These are phyloP conservation scores for Oryza australiensis DNA, from an alignment of 176 grass and related monocot species.

Conservation along the genomic window DNA sequence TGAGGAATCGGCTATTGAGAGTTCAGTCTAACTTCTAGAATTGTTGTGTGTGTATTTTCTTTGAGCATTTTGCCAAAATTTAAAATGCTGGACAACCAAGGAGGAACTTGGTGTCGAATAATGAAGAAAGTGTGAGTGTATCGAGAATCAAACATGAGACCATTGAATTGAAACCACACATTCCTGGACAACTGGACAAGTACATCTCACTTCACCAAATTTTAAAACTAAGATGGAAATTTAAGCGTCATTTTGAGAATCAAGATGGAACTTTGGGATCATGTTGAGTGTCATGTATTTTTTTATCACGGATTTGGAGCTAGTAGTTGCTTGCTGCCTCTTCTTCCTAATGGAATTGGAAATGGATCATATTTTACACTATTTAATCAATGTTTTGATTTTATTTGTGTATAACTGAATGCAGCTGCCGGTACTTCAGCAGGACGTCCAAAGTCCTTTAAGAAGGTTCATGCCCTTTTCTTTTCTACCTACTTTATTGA, in stretches of 20 bases:
- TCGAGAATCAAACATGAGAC: no score
- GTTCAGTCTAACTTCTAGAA: background rate
- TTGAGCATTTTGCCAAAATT: background rate
- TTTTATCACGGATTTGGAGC: background rate
- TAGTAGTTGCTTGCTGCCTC: background rate
- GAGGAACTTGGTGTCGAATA: no score
- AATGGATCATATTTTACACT: background rate
- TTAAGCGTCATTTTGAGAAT: background rate
- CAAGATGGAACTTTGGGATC: background rate
- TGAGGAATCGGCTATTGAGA: background rate
- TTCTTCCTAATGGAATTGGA: background rate
- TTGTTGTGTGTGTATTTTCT: background rate
- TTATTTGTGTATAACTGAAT: conserved; percentile 38
- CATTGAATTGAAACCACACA: no score
- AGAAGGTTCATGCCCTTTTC: conserved; percentile 43
- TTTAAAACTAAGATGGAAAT: background rate
- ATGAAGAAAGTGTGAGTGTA: no score
- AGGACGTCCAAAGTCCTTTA: conserved; percentile 57
- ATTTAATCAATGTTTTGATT: background rate
- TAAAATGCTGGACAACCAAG: no score
- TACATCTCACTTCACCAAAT: background rate
- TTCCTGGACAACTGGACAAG: no score
- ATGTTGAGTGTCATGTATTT: background rate
- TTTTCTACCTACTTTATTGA: background rate
- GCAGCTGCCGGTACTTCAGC: conserved; percentile 73